Evolutionary conservation across 208 protist genomes (phyloP).

Genomic region (Trypanosoma cruzi): DNA sequence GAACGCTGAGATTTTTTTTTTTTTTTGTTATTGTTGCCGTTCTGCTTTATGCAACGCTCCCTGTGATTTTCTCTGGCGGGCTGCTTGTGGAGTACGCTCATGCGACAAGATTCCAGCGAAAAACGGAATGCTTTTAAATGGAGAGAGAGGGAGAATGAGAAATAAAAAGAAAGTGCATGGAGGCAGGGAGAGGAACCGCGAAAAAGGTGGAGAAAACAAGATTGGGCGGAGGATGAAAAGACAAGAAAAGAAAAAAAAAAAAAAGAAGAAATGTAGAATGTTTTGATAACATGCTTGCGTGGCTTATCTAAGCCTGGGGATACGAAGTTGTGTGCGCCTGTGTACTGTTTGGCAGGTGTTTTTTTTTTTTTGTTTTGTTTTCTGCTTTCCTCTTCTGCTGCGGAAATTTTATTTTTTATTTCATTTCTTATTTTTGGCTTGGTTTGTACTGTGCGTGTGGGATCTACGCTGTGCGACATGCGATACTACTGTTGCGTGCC

Average conservation of each 20-base stretch:
- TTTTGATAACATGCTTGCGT: not conserved
- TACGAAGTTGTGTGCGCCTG: not conserved
- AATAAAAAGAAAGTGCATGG: not conserved
- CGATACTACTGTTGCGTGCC: not conserved
- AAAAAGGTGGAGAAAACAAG: not conserved
- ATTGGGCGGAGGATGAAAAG: too few relatives aligned
- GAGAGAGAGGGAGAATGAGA: constrained; percentile 5
- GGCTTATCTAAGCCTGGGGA: not conserved
- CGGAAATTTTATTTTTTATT: not conserved
- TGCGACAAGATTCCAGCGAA: too few relatives aligned
- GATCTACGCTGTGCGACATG: too few relatives aligned
- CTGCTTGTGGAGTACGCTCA: too few relatives aligned
- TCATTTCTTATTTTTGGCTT: not conserved
- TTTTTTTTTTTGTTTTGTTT: not conserved
- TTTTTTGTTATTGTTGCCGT: too few relatives aligned
- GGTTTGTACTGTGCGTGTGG: not conserved
- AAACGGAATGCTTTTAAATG: not conserved
- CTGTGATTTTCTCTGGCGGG: too few relatives aligned
- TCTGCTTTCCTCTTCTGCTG: not conserved
- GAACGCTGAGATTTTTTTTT: too few relatives aligned
- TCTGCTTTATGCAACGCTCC: too few relatives aligned
- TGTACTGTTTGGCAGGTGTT: not conserved
- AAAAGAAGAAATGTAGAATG: not conserved
- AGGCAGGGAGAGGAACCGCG: not conserved
- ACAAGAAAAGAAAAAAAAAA: not conserved